Evolutionary conservation across 768 basidiomycete genomes (phyloP), one percentile per base, ranked within the genome.

Genomic region (Collybia sp.): DNA sequence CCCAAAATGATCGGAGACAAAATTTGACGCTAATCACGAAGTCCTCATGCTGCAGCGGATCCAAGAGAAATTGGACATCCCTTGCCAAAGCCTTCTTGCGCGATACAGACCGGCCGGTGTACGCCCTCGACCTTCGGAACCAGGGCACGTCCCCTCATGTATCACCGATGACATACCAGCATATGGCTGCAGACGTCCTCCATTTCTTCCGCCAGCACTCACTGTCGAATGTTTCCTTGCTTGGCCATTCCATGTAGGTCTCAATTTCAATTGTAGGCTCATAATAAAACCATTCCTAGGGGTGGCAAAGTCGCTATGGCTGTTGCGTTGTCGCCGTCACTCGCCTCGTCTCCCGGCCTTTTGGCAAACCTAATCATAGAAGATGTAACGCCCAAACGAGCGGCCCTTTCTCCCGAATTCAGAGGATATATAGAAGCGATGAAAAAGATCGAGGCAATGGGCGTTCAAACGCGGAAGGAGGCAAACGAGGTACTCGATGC

Each of bases 161-260:
- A 15, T 65, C 65, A 9, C 81, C 83, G 0, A 87, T 88, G 76
- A 77, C 74, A 10, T 93, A 93, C 58, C 54, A 66, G 2, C 73
- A 80, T 34, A 85, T 93, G 87, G 87, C 90, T 1, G 60, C 64
- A 6, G 91, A 94, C 55, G 73, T 94, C n/a, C 66, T 83, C 2
- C 67, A 76, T 35, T 88, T 92, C 55, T 74, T 85, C 48, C 54
- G 64, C 4, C 63, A 68, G 18, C 73, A 77, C 35, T 70, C 67
- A 0, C 60, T 87, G 15, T 67, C 67, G 1, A 69, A 83, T 17
- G 71, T 92, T 18, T 79, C 84, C 5, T 75, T 94, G 4, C 68
- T 94, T 11, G 92, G 91, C 0, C 92, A 93, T 58, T 92, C 89
- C 11, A 92, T 93, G 92, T 90, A 54, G 45, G 83, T 67, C 2